A percentile compares a stretch with the other conserved stretches of the same genome.
These are phyloP conservation scores for Lactarius vividus DNA, from an alignment of 768 basidiomycete genomes.

Conservation along the genomic window DNA sequence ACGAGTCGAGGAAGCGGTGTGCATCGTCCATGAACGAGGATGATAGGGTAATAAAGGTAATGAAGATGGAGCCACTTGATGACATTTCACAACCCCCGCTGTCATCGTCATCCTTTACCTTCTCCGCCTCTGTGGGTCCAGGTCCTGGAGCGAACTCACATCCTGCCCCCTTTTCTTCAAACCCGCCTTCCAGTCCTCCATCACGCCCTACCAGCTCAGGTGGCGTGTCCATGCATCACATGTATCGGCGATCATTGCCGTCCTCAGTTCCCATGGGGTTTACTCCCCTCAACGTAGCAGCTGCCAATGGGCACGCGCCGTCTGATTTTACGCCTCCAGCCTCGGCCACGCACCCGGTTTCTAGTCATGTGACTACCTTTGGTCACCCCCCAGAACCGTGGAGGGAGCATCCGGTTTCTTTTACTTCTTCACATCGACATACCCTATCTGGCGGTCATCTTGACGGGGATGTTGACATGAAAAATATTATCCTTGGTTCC, in stretches of 20 bases:
- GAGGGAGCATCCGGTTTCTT: slow-evolving; percentile 18
- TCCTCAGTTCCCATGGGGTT: slow-evolving; percentile 26
- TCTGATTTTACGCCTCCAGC: slow-evolving; percentile 28
- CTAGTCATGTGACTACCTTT: slow-evolving; percentile 34
- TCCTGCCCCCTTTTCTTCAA: slow-evolving; percentile 26
- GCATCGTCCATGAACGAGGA: slow-evolving; percentile 47
- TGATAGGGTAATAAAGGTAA: slow-evolving; percentile 43
- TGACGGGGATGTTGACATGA: slow-evolving; percentile 27
- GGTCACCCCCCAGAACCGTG: slow-evolving; percentile 31
- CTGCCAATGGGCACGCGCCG: slow-evolving; percentile 26
- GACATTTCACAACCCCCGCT: slow-evolving; percentile 35
- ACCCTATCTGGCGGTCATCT: slow-evolving; percentile 32
- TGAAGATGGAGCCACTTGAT: slow-evolving; percentile 50
- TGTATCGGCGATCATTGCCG: slow-evolving; percentile 14
- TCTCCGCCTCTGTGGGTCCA: slow-evolving; percentile 28
- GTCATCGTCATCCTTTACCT: slow-evolving; percentile 26
- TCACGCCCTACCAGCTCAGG: slow-evolving; percentile 38
- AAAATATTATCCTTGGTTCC: slow-evolving; percentile 18
- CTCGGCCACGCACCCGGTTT: slow-evolving; percentile 29
- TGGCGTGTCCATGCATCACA: slow-evolving; percentile 29
- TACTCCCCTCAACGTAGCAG: slow-evolving; percentile 30
- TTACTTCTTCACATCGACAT: slow-evolving; percentile 32
- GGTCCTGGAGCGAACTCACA: slow-evolving; percentile 25
- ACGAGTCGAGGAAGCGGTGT: slow-evolving; percentile 48
- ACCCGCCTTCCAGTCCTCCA: slow-evolving; percentile 28